Evolutionary conservation across 306 rosid genomes (phyloP).

Genomic region (Canavalia ensiformis): DNA sequence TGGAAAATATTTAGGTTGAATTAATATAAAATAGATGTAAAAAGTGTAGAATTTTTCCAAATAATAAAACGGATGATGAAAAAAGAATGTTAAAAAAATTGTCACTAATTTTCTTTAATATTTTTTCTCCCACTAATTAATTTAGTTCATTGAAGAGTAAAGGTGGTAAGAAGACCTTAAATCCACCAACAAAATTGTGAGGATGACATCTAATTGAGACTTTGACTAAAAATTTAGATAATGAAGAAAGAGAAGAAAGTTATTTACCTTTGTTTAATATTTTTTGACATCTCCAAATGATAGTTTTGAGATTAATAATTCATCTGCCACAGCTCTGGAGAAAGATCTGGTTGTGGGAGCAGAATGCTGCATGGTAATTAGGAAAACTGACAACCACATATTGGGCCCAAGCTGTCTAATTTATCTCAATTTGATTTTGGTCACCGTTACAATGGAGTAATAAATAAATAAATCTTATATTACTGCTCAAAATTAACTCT

Average conservation of each 20-base stretch:
- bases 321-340: slow-evolving; percentile 1
- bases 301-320: slow-evolving; percentile 21
- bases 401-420: background rate
- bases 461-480: too few species aligned
- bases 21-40: too few species aligned
- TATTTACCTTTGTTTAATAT: too few species aligned
- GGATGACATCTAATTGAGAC: background rate
- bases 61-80: background rate
- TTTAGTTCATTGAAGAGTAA: background rate
- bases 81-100: background rate
- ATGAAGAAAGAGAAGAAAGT: too few species aligned
- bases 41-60: background rate
- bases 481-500: too few species aligned
- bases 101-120: background rate
- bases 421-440: background rate
- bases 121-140: background rate
- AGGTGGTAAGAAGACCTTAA: background rate
- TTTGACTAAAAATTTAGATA: background rate
- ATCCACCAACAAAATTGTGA: background rate
- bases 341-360: slow-evolving; percentile 15
- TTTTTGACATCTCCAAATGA: background rate
- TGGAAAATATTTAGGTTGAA: too few species aligned
- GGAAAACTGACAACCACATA: background rate
- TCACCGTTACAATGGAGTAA: too few species aligned
- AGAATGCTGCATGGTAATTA: background rate